Evolutionary conservation across 441 rosid species (phyloP).

Genomic region (Gossypium trilobum): DNA sequence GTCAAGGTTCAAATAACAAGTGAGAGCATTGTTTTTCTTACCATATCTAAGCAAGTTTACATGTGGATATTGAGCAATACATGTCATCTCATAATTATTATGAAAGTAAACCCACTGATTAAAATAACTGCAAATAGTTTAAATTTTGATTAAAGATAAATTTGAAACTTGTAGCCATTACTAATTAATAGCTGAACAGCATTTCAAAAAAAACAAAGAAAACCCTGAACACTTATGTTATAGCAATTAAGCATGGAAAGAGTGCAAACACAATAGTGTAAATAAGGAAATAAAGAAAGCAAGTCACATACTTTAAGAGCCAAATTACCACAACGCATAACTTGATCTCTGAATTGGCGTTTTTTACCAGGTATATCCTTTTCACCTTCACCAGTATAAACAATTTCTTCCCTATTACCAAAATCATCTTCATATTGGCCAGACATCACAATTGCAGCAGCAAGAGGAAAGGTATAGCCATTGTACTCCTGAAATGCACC

Average conservation of each 20-base stretch:
- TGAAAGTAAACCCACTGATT: neutral
- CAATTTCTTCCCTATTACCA: constrained; percentile 31
- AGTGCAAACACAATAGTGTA: neutral
- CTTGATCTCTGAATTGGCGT: constrained; percentile 32
- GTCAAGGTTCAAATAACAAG: neutral
- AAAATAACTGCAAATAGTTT: neutral
- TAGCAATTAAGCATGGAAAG: constrained; percentile 5
- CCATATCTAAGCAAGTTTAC: neutral
- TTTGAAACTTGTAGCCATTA: neutral
- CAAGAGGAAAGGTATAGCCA: constrained; percentile 25
- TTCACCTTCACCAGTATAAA: constrained; percentile 38
- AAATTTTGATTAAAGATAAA: neutral
- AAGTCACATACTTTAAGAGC: constrained; percentile 40
- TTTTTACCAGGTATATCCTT: constrained; percentile 24
- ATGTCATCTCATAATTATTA: neutral
- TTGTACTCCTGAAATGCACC: constrained; percentile 20
- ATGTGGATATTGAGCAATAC: neutral
- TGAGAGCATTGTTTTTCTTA: constrained; percentile 7
- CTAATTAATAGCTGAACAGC: neutral
- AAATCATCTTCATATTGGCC: constrained; percentile 32
- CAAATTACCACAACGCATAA: constrained; percentile 30
- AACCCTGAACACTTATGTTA: neutral
- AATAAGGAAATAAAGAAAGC: constrained; percentile 5
- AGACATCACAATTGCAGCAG: constrained; percentile 31
- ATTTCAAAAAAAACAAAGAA: no score